phyloP scores from a whole-genome alignment of 176 grass and related monocot genomes.

The Carex littledalei region DNA sequence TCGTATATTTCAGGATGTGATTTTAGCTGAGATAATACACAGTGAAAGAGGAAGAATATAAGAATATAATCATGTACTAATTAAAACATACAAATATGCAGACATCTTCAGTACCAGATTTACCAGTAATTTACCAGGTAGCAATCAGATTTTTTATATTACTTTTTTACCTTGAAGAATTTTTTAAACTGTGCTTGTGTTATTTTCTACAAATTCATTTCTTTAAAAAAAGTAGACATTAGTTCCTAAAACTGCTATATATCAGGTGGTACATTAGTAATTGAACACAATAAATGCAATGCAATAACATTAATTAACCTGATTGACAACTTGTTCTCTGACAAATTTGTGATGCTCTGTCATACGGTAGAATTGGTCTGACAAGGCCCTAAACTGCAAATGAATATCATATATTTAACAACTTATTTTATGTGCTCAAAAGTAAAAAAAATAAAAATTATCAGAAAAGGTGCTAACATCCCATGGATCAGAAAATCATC shows the following conservation, averaged over 20 bases:
- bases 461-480: not conserved
- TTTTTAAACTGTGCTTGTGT: not conserved
- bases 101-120: not conserved
- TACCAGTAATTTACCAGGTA: not conserved
- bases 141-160: not conserved
- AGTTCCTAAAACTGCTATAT: not conserved
- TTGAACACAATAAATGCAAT: not conserved
- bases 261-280: not conserved
- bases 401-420: not conserved
- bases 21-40: constrained; percentile 53
- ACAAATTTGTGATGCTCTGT: constrained; percentile 75
- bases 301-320: constrained; percentile 39
- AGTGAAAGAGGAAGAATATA: not conserved
- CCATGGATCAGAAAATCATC: not conserved
- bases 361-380: constrained; percentile 82
- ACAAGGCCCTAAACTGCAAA: constrained; percentile 73
- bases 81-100: not conserved
- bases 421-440: constrained; percentile 1
- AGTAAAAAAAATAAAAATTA: not conserved
- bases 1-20: constrained; percentile 56
- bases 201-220: not conserved
- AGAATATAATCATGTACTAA: not conserved
- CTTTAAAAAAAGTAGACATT: not conserved
- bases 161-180: not conserved
- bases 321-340: constrained; percentile 66